Base-by-base conservation (phyloP, 495 filamentous ascomycete species). In the Hypoxylon cercidicola region DNA sequence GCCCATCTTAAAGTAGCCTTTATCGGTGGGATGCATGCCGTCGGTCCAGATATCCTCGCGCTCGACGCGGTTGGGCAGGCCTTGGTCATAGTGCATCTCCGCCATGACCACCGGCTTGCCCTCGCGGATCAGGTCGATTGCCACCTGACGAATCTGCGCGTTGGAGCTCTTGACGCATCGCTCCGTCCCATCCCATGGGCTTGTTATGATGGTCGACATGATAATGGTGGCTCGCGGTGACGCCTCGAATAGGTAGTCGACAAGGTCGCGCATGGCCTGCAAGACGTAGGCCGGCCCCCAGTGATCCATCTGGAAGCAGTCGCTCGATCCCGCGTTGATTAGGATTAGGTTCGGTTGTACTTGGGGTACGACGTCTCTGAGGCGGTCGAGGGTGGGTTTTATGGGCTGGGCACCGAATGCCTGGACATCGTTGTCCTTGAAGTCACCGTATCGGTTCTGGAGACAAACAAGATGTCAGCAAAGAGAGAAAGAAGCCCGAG, bases 1-100 rank as follows among this genome's bases (percentile, higher is more conserved):
- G 12, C 78, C 81, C 79, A 83, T 81, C 60, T 78, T 76, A 35
- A 67, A 63, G 56, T 84, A 84, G 1, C 79, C 79, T n/a, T 28
- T 55, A 53, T 82, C 77, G 30, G 75, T 81, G 1, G 80, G 81
- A 61, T 82, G 81, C 55, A 66, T 60, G 48, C 69, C 47, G 48
- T 72, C 65, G 25, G 39, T 37, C 10, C 65, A 55, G 61, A 74
- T 68, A 70, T 72, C 50, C 51, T 62, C 46, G 52, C 46, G 54
- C 73, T 60, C 37, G 37, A 72, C 60, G 28, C 71, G 68, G 66
- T 76, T 51, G 45, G 77, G 49, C 4, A 69, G 15, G 34, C 57
- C 57, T 61, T 75, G 54, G 30, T 70, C 59, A 45, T 44, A 55
- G 37, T 75, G 64, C 60, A 71, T 72, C 18, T 66, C 69, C 2